Percentiles rank a stretch among this genome's conserved stretches.
These are phyloP conservation scores for Backusella luteola DNA, from an alignment of 192 early-diverging fungal species.

Conservation along the genomic window DNA sequence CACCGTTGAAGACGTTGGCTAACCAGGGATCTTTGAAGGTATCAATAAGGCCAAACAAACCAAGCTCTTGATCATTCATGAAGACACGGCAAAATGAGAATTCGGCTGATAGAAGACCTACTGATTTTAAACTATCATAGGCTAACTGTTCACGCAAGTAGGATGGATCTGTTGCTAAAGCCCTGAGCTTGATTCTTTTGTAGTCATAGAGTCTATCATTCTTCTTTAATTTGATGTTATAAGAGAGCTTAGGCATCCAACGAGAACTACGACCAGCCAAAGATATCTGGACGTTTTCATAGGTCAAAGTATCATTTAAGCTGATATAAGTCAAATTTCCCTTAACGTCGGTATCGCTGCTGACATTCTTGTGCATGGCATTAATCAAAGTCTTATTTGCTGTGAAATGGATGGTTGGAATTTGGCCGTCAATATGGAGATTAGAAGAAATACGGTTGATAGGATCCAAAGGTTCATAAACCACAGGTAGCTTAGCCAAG, in stretches of 20 bases:
- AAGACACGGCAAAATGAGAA: constrained; percentile 30
- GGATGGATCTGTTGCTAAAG: constrained; percentile 24
- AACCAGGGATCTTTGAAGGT: constrained; percentile 43
- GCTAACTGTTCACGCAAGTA: constrained; percentile 30
- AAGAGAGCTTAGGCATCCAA: constrained; percentile 26
- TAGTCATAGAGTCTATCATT: constrained; percentile 14
- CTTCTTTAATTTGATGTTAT: constrained; percentile 28
- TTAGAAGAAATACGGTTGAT: constrained; percentile 22
- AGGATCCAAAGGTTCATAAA: background rate
- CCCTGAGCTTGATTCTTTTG: constrained; percentile 23
- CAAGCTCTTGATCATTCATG: constrained; percentile 38
- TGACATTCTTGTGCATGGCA: constrained; percentile 1
- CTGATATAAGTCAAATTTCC: constrained; percentile 23
- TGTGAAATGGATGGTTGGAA: constrained; percentile 17
- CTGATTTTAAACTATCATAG: constrained; percentile 15
- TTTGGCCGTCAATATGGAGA: constrained; percentile 24
- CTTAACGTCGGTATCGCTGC: background rate
- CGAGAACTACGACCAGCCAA: constrained; percentile 25
- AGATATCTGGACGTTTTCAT: background rate
- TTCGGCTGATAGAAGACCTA: constrained; percentile 11
- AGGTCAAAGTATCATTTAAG: background rate
- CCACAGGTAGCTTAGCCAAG: background rate
- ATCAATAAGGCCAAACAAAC: constrained; percentile 45
- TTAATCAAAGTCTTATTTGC: constrained; percentile 13
- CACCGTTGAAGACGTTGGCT: constrained; percentile 32